Percentiles rank a stretch among this genome's conserved stretches.
phyloP scores from a whole-genome alignment of 306 rosid species.

The Quillaja saponaria region DNA sequence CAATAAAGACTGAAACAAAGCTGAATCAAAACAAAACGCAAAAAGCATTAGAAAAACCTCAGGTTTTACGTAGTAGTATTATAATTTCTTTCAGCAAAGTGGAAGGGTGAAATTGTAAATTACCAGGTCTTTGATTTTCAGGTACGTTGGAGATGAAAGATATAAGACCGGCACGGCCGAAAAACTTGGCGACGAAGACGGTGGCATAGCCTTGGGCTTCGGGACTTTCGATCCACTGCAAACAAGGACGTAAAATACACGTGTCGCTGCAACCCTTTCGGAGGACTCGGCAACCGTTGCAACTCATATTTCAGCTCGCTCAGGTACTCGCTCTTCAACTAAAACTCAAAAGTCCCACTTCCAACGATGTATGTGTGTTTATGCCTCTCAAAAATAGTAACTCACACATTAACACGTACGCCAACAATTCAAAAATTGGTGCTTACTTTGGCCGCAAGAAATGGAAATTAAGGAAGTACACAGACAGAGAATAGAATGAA shows the following conservation, averaged over 20 bases:
- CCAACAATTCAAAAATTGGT: background rate
- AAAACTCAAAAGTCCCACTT: background rate
- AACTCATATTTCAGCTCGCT: slow-evolving; percentile 55
- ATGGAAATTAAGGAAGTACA: background rate
- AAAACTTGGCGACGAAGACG: slow-evolving; percentile 94
- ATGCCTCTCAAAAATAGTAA: background rate
- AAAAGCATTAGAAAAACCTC: background rate
- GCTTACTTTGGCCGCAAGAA: slow-evolving; percentile 37
- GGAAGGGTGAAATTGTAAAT: background rate
- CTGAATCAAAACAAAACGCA: slow-evolving; percentile 28
- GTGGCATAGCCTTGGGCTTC: slow-evolving; percentile 98
- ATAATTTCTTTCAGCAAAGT: too few relatives aligned
- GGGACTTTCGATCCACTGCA: slow-evolving; percentile 86
- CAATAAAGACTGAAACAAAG: slow-evolving; percentile 74
- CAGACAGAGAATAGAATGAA: slow-evolving; percentile 23
- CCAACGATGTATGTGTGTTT: background rate
- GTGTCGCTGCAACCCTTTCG: slow-evolving; percentile 97
- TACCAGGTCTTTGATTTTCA: slow-evolving; percentile 73
- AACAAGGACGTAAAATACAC: slow-evolving; percentile 82
- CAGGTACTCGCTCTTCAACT: too few relatives aligned
- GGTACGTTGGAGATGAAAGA: slow-evolving; percentile 97
- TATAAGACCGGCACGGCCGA: slow-evolving; percentile 99
- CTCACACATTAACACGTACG: slow-evolving; percentile 33
- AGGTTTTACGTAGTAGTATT: too few relatives aligned
- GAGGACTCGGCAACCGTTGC: slow-evolving; percentile 98